Conservation (phyloP, 306 rosid genomes). For the Dryas alaskensis region DNA sequence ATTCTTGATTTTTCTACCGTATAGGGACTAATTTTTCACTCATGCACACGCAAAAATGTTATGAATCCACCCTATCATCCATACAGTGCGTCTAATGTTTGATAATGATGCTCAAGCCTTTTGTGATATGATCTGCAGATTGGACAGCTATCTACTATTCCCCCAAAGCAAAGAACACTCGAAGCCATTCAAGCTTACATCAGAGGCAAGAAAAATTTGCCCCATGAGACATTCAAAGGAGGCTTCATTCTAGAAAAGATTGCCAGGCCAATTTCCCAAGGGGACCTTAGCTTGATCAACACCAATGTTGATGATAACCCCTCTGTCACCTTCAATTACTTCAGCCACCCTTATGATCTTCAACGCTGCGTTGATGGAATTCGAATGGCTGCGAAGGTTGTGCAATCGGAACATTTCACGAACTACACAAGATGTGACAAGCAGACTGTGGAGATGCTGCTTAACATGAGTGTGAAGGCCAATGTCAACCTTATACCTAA, state of each 20-base stretch:
- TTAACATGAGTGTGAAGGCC: conserved; percentile 62
- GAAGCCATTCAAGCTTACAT: conserved; percentile 57
- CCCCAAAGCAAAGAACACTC: conserved; percentile 81
- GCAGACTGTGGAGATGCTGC: conserved; percentile 54
- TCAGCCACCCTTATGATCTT: conserved; percentile 72
- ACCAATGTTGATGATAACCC: conserved; percentile 80
- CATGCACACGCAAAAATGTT: background rate
- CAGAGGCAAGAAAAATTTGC: conserved; percentile 53
- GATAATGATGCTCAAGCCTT: background rate
- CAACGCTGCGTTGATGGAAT: conserved; percentile 77
- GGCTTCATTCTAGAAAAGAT: conserved; percentile 87
- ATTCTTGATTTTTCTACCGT: background rate
- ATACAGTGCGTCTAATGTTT: background rate
- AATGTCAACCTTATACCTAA: conserved; percentile 76
- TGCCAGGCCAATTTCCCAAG: conserved; percentile 62
- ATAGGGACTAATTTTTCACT: too few relatives aligned
- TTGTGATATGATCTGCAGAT: conserved; percentile 47
- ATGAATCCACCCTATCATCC: background rate
- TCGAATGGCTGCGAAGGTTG: conserved; percentile 53
- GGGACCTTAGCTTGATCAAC: conserved; percentile 58
- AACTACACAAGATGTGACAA: conserved; percentile 51
- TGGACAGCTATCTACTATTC: conserved; percentile 89
- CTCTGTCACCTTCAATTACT: conserved; percentile 83
- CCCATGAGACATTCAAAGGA: conserved; percentile 76
- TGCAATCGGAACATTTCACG: conserved; percentile 57